A percentile compares a stretch with the other conserved stretches of the same genome.
These are phyloP conservation scores for Starmerella etchellsii DNA, from an alignment of 805 yeast species.

Conservation along the genomic window DNA sequence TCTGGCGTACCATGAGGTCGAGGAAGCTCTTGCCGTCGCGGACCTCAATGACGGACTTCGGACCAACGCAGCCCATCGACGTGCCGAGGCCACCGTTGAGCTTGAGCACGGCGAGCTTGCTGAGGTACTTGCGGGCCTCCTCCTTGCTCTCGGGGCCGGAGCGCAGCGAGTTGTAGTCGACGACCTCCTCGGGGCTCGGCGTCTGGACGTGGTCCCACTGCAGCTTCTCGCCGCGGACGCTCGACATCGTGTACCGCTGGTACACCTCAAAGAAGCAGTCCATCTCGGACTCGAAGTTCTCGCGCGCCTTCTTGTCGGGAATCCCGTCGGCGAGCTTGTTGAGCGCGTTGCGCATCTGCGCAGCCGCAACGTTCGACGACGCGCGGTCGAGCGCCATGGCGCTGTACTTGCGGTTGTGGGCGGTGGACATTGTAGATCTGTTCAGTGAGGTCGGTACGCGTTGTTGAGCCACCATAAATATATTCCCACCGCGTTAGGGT, in stretches of 20 bases:
- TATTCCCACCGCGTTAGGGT: no score
- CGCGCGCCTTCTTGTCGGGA: constrained; percentile 31
- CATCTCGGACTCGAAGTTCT: constrained; percentile 75
- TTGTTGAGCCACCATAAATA: no score
- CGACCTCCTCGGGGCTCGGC: constrained; percentile 81
- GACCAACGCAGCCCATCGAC: constrained; percentile 99
- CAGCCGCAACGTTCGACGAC: constrained; percentile 88
- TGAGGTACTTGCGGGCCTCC: constrained; percentile 34
- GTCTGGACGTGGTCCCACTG: constrained; percentile 95
- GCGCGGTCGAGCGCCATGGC: constrained; percentile 74
- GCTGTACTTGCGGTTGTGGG: constrained; percentile 19
- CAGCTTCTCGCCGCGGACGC: constrained; percentile 69
- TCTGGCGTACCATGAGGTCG: constrained; percentile 92
- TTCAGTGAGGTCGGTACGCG: no score
- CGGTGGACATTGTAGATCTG: not conserved
- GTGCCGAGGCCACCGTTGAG: constrained; percentile 98
- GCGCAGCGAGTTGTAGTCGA: constrained; percentile 47
- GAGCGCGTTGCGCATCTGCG: constrained; percentile 94
- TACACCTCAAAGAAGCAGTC: constrained; percentile 87
- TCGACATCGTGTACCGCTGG: constrained; percentile 82
- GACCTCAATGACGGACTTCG: constrained; percentile 94
- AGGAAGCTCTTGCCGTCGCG: constrained; percentile 96
- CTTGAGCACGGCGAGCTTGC: constrained; percentile 87
- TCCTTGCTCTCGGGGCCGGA: constrained; percentile 24
- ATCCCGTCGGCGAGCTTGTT: constrained; percentile 82